Evolutionary conservation across 495 filamentous ascomycete genomes (phyloP), one percentile per base, ranked within the genome.

Genomic region (Rhizodiscina lignyota): DNA sequence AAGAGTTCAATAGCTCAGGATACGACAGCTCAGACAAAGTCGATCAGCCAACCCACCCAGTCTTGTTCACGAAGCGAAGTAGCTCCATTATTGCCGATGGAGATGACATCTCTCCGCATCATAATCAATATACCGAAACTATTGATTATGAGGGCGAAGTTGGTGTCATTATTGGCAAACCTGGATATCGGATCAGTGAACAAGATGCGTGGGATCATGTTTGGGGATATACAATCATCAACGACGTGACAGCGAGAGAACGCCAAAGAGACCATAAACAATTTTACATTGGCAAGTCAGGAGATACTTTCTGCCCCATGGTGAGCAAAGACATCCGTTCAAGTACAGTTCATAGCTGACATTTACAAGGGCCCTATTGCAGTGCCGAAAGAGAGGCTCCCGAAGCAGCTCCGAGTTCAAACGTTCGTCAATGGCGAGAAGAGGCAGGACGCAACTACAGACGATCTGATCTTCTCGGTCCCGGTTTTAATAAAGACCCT

Each of bases 211-310:
- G n/a, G n/a, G n/a, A n/a, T n/a, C n/a, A n/a, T n/a, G n/a, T n/a
- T n/a, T n/a, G n/a, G n/a, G n/a, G n/a, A n/a, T n/a, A n/a, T n/a
- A 70, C 67, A 0, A 70, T 72, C 35, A 59, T 71, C 32, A 72
- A 74, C 41, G 65, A 72, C 38, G 44, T 71, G 38, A 69, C 67
- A 29, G 68, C 67, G 1, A 53, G 69, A 5, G 65, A 72, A 39
- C 54, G 57, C 15, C 69, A 73, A 41, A 48, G 65, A 34, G 68
- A 70, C 35, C 68, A 72, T 29, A 68, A 68, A 40, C 68, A 72
- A 41, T 70, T 67, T 44, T 72, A 62, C 36, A 60, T 72, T 29
- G 65, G 68, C 10, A 70, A 71, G 44, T 67, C 62, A 0, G 47
- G 59, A 1, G 68, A 70, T 46, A 68, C 64, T 1, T 71, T 62